Conservation (phyloP, 495 filamentous ascomycete genomes). For the Aspergillus leporis region DNA sequence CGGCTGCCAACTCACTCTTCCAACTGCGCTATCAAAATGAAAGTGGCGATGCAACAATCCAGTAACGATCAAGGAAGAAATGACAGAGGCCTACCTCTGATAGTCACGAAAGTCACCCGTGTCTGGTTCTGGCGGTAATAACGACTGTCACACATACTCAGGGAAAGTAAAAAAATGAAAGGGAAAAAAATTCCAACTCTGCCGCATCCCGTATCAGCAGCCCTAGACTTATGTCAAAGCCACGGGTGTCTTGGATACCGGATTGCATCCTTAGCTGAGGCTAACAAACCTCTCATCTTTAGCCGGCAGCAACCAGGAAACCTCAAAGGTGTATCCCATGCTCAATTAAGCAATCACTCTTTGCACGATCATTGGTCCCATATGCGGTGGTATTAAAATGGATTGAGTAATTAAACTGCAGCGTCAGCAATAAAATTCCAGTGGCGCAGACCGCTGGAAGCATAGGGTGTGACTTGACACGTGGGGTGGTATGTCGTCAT, state of each 20-base stretch:
- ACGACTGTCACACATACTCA: not conserved
- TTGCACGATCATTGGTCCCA: not conserved
- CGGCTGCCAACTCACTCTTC: no score
- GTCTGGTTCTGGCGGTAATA: not conserved
- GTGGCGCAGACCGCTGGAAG: not conserved
- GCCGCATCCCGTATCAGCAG: not conserved
- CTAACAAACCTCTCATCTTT: not conserved
- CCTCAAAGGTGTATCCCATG: not conserved
- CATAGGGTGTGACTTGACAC: conserved; percentile 1
- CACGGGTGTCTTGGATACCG: not conserved
- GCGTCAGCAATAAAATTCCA: not conserved
- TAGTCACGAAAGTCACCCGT: not conserved
- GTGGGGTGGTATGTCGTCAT: not conserved
- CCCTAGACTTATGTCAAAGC: not conserved
- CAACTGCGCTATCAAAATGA: no score
- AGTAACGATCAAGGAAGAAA: no score
- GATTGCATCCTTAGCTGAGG: not conserved
- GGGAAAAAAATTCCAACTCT: not conserved
- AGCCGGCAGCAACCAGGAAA: not conserved
- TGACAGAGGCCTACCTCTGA: no score
- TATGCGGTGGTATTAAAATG: not conserved
- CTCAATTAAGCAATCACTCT: not conserved
- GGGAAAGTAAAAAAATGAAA: no score
- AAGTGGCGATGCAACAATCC: no score
- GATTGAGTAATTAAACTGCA: not conserved